phyloP scores from a whole-genome alignment of 2,329 filamentous ascomycete species.

The Anisogramma anomala region DNA sequence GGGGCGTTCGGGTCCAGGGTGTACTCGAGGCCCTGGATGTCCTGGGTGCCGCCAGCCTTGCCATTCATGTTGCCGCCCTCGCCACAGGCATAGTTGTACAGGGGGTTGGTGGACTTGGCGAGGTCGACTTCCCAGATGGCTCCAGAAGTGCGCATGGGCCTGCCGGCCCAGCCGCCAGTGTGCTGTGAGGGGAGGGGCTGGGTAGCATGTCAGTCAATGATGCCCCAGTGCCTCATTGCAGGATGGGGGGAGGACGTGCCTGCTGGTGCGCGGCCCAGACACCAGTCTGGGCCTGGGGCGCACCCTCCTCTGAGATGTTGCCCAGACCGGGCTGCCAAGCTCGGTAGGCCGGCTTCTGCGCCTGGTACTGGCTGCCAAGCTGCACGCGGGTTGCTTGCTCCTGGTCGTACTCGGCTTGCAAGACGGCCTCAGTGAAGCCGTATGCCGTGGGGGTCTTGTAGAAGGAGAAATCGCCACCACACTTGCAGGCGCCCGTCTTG shows the following conservation, averaged over 20 bases:
- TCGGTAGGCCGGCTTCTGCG: not conserved
- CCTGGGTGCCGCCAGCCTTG: not conserved
- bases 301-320: not conserved
- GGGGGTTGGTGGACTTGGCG: conserved; percentile 7
- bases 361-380: not conserved
- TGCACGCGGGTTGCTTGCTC: conserved; percentile 1
- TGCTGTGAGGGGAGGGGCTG: no score
- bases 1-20: not conserved
- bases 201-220: not conserved
- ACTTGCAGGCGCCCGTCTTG: conserved; percentile 24
- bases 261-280: not conserved
- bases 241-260: not conserved
- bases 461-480: conserved; percentile 23
- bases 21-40: conserved; percentile 10
- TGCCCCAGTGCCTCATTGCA: not conserved
- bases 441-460: conserved; percentile 18
- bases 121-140: conserved; percentile 9
- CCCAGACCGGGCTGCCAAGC: not conserved
- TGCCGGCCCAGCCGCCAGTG: not conserved
- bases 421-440: not conserved
- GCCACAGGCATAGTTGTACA: conserved; percentile 12
- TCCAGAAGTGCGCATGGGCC: conserved; percentile 4
- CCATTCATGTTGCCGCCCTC: conserved; percentile 7
- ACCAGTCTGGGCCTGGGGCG: not conserved
- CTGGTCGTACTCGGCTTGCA: not conserved